phyloP scores from a whole-genome alignment of 306 rosid genomes.

The Fragaria vesca region DNA sequence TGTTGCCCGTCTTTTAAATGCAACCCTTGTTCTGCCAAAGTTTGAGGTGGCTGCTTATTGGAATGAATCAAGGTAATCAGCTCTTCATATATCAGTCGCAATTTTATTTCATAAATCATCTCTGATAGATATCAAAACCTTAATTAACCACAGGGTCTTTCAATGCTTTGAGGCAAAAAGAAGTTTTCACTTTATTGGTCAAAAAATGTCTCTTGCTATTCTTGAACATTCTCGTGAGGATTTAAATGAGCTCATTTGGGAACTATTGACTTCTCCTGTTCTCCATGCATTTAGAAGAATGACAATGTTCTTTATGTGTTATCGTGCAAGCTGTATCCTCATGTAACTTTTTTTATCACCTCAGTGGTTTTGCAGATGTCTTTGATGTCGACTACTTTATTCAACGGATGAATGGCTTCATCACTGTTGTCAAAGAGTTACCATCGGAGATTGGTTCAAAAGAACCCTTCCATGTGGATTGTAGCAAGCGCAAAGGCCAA shows the following conservation, averaged over 20 bases:
- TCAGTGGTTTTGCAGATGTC: slow-evolving; percentile 90
- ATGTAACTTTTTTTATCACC: slow-evolving; percentile 27
- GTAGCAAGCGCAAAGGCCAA: slow-evolving; percentile 92
- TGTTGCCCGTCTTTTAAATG: slow-evolving; percentile 75
- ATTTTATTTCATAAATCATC: too few species aligned
- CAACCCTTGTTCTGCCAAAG: slow-evolving; percentile 83
- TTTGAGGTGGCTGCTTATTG: slow-evolving; percentile 95
- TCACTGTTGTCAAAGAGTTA: slow-evolving; percentile 65
- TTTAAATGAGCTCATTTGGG: background rate
- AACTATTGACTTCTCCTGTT: background rate
- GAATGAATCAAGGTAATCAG: slow-evolving; percentile 80
- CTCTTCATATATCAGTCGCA: background rate
- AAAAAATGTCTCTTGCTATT: background rate
- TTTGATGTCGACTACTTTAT: slow-evolving; percentile 84
- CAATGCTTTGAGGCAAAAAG: background rate
- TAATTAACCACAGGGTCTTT: background rate
- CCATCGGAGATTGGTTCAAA: slow-evolving; percentile 64
- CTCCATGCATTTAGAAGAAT: background rate
- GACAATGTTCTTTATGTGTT: background rate
- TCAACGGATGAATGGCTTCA: slow-evolving; percentile 62
- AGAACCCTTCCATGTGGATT: slow-evolving; percentile 73
- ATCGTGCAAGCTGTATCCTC: background rate
- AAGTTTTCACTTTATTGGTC: background rate
- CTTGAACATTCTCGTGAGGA: background rate
- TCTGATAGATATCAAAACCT: too few species aligned